These are phyloP conservation scores for barrel medic (Medicago truncatula) DNA, from an alignment of 306 rosid species.

Conservation along the genomic window DNA sequence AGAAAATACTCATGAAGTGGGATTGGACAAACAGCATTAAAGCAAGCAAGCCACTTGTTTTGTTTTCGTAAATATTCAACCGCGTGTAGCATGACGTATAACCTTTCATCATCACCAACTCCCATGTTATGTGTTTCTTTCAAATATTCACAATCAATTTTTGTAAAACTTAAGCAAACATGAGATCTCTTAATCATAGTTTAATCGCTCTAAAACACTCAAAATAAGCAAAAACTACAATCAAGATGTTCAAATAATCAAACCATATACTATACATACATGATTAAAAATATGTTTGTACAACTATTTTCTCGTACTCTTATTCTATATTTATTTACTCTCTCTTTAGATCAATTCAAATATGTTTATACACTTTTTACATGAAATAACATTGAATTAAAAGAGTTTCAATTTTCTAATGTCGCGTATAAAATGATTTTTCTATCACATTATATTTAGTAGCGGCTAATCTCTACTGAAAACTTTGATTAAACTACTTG, in stretches of 20 bases:
- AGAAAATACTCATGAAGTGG: background rate
- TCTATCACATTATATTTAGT: no score
- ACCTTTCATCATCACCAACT: constrained; percentile 4
- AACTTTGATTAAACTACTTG: no score
- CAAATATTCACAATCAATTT: no score
- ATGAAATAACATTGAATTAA: background rate
- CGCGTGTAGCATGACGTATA: background rate
- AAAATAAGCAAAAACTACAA: background rate
- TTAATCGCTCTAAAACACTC: background rate
- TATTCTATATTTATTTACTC: no score
- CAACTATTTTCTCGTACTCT: no score
- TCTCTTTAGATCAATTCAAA: no score
- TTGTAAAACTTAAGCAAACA: no score
- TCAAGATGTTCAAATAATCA: background rate
- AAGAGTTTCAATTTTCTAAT: background rate
- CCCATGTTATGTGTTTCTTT: background rate
- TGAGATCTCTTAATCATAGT: no score
- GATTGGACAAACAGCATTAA: background rate
- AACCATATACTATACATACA: no score
- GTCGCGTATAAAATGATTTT: background rate
- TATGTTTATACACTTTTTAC: background rate
- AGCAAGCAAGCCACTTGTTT: background rate
- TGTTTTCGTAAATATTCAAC: background rate
- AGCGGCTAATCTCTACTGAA: no score
- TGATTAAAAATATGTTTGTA: no score